phyloP scores from a whole-genome alignment of 192 early-diverging fungal species.

The Mortierella alpina region DNA sequence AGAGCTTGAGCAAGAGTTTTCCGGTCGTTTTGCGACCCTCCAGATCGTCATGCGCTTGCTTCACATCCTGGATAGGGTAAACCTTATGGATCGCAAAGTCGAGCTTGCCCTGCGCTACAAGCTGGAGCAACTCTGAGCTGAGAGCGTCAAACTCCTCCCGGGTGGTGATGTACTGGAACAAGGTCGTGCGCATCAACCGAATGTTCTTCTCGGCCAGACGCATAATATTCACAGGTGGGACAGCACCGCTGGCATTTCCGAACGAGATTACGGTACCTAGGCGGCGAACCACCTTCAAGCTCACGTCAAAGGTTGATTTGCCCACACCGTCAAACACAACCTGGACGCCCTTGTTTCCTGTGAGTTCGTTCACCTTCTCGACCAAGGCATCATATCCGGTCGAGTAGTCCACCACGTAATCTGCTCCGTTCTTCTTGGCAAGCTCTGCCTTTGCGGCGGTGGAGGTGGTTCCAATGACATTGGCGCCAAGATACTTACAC shows the following conservation, averaged over 20 bases:
- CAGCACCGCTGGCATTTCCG: slow-evolving; percentile 89
- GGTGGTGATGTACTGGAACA: slow-evolving; percentile 78
- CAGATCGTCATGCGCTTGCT: slow-evolving; percentile 82
- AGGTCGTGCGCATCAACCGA: slow-evolving; percentile 75
- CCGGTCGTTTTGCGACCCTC: slow-evolving; percentile 77
- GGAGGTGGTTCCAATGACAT: slow-evolving; percentile 89
- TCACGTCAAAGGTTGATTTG: slow-evolving; percentile 83
- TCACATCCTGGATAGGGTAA: slow-evolving; percentile 80
- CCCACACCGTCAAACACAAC: slow-evolving; percentile 94
- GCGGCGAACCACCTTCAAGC: slow-evolving; percentile 69
- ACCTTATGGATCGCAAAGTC: slow-evolving; percentile 77
- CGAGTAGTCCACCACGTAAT: slow-evolving; percentile 80
- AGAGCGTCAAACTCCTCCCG: slow-evolving; percentile 75
- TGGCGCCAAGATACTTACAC: slow-evolving; percentile 78
- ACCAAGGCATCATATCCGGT: slow-evolving; percentile 68
- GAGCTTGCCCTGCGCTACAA: slow-evolving; percentile 70
- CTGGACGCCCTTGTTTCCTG: slow-evolving; percentile 77
- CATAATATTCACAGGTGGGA: slow-evolving; percentile 70
- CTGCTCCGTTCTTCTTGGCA: slow-evolving; percentile 71
- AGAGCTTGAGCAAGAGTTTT: slow-evolving; percentile 73
- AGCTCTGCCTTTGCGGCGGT: slow-evolving; percentile 75
- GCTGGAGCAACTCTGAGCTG: slow-evolving; percentile 67
- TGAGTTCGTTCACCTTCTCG: slow-evolving; percentile 77
- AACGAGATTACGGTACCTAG: slow-evolving; percentile 84
- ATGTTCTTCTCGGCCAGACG: slow-evolving; percentile 77